Evolutionary conservation across 371 early-diverging fungal species (phyloP), one percentile per base, ranked within the genome.

Genomic region (Conidiobolus coronatus): DNA sequence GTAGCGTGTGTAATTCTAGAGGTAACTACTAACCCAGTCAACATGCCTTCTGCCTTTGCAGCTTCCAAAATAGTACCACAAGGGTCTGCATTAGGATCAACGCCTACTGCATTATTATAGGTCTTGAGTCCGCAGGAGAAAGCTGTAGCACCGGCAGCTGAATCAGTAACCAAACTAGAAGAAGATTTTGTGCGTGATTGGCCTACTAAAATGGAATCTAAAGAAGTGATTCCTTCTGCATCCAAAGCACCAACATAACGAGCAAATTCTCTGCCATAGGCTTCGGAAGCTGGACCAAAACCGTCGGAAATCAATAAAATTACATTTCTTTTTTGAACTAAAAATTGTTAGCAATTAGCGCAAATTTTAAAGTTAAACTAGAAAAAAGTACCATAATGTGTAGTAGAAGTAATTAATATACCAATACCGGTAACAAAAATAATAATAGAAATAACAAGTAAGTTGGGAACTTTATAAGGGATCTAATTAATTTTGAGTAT

Each of bases 131-230:
- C 79, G 55, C 89, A 89, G 1, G 86, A 60, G 63, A 84, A 90
- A 0, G 90, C 91, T 0, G 92, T 91, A 3, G 93, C 95, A 2
- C 91, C 95, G 14, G 95, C 91, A 14, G 93, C 95, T 36, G 87
- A 86, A 62, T 95, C 95, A 0, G 95, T 91, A 5, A 95, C 68
- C 21, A 86, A 61, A 53, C 78, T 77, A 48, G 64, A 60, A 19
- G 77, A 75, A 50, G 84, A 83, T 17, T 81, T 65, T 1, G 93
- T 94, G 19, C 95, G 70, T 19, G 83, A 81, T 11, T 79, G 55
- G 3, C 95, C 93, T 2, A 88, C 73, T 15, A 85, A 70, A 24
- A 91, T 79, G 40, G 68, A 56, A 61, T 94, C 95, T 15, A 94
- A 61, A 0, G 87, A 78, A 9, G 69, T 57, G 17, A 58, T 42